Percentiles rank a stretch among this genome's conserved stretches.
These are phyloP conservation scores for Phyllosticta citribraziliensis DNA, from an alignment of 2,329 filamentous ascomycete genomes.

Conservation along the genomic window DNA sequence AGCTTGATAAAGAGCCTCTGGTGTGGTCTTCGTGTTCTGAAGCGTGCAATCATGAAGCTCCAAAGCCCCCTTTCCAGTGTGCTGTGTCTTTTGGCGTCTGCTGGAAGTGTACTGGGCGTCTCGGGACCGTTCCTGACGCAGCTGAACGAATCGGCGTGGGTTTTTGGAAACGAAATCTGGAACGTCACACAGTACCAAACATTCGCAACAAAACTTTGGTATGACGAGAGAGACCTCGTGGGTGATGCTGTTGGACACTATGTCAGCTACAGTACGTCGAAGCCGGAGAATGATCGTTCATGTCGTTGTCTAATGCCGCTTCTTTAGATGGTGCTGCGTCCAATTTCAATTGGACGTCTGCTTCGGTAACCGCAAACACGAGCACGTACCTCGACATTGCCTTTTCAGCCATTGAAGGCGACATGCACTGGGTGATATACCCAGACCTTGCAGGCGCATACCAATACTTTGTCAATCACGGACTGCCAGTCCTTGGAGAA, in stretches of 20 bases:
- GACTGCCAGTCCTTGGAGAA: slow-evolving; percentile 39
- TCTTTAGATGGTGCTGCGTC: slow-evolving; percentile 36
- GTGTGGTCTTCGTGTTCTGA: not conserved
- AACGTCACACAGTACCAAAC: slow-evolving; percentile 31
- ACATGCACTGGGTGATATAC: slow-evolving; percentile 45
- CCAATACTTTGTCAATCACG: slow-evolving; percentile 45
- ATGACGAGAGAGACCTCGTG: slow-evolving; percentile 33
- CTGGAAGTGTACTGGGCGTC: not conserved
- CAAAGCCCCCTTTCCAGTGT: not conserved
- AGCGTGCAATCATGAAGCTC: not conserved
- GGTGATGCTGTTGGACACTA: slow-evolving; percentile 34
- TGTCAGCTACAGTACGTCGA: slow-evolving; percentile 34
- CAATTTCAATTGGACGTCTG: slow-evolving; percentile 40
- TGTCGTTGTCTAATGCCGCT: not conserved
- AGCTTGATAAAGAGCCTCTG: not conserved
- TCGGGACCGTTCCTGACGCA: slow-evolving; percentile 24
- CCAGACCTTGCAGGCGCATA: slow-evolving; percentile 43
- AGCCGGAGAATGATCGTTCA: not conserved
- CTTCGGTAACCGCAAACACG: slow-evolving; percentile 23
- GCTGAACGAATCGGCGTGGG: slow-evolving; percentile 25
- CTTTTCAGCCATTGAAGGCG: slow-evolving; percentile 38
- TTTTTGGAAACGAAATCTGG: slow-evolving; percentile 33
- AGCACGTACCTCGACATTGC: slow-evolving; percentile 39
- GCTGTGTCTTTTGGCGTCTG: not conserved
- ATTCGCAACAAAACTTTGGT: slow-evolving; percentile 33